Evolutionary conservation across 345 rosid genomes (phyloP), one percentile per base, ranked within the genome.

Genomic region (Populus tremula): DNA sequence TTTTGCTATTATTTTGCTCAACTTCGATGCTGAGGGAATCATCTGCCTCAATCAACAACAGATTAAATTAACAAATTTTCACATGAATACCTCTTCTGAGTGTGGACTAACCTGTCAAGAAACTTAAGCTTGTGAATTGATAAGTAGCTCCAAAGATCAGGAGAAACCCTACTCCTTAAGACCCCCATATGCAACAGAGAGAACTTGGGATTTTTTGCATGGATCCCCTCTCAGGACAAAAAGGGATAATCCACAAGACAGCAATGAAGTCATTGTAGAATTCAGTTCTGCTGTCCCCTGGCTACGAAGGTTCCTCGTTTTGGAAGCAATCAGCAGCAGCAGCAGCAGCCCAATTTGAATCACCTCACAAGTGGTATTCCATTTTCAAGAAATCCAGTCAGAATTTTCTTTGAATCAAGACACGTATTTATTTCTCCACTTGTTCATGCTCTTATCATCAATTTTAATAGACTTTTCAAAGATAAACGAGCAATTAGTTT

Each of bases 321-420:
- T 25, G 20, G 38, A 45, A 50, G 54, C 54, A 50, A 49, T 2
- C 54, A 45, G 50, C 49, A 49, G 7, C 54, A 45, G 50, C 49
- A 43, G 18, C 62, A 70, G 73, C 62, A 29, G 63, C 74, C 74
- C 1, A 70, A 8, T 70, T 27, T 70, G 73, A 70, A 25, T 47
- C 20, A 16, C 54, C 54, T 5, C 21, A 4, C 21, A 49, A 49
- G 7, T 17, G 54, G 54, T 4, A 49, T 17, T 50, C 54, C 54
- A 18, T 47, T 61, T 16, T 73, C 62, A 39, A 18, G 2, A n/a
- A 67, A 78, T 20, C 33, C 72, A 0, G 70, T 6, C 21, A 25
- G 72, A 72, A 78, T 21, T n/a, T 56, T 67, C 72, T 21, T 7
- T 25, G 47, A 35, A 56, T 31, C 43, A 7, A 21, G 45, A 6